phyloP scores from a whole-genome alignment of 495 filamentous ascomycete species.

The Podospora didyma region DNA sequence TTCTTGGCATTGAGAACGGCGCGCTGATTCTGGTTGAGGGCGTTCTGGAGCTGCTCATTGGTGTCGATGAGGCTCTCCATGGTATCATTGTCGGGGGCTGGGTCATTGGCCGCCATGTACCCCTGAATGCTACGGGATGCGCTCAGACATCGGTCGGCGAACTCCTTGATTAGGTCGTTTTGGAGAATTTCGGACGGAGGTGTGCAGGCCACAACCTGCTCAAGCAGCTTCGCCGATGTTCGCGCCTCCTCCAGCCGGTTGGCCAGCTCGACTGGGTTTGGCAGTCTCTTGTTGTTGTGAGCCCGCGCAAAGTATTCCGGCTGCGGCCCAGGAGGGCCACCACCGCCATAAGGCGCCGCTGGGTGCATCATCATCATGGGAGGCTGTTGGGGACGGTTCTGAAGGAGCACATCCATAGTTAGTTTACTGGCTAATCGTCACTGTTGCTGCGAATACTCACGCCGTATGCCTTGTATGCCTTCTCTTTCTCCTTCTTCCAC shows the following conservation, averaged over 20 bases:
- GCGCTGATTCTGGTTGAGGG: slow-evolving; percentile 75
- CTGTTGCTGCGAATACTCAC: slow-evolving; percentile 23
- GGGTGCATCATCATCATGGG: slow-evolving; percentile 12
- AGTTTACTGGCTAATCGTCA: neutral
- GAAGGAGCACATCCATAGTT: neutral
- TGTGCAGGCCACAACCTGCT: slow-evolving; percentile 82
- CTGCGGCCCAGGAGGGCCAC: slow-evolving; percentile 20
- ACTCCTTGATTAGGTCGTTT: slow-evolving; percentile 90
- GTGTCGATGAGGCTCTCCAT: slow-evolving; percentile 90
- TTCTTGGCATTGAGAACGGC: slow-evolving; percentile 72
- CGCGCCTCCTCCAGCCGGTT: slow-evolving; percentile 83
- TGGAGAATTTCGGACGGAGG: slow-evolving; percentile 66
- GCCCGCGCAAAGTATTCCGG: slow-evolving; percentile 41
- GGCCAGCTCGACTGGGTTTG: slow-evolving; percentile 73
- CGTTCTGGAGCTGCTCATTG: slow-evolving; percentile 78
- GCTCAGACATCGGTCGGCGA: slow-evolving; percentile 77
- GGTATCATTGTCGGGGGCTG: slow-evolving; percentile 85
- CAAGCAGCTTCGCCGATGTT: slow-evolving; percentile 83
- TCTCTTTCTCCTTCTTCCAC: slow-evolving; percentile 86
- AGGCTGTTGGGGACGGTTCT: slow-evolving; percentile 11
- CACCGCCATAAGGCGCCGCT: slow-evolving; percentile 9
- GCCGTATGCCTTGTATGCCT: slow-evolving; percentile 40
- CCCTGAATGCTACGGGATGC: slow-evolving; percentile 74
- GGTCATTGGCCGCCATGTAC: slow-evolving; percentile 77
- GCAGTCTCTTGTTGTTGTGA: slow-evolving; percentile 51